These are phyloP conservation scores for Nothophytophthora sp. DNA, from an alignment of 352 stramenopile genomes.

Conservation along the genomic window DNA sequence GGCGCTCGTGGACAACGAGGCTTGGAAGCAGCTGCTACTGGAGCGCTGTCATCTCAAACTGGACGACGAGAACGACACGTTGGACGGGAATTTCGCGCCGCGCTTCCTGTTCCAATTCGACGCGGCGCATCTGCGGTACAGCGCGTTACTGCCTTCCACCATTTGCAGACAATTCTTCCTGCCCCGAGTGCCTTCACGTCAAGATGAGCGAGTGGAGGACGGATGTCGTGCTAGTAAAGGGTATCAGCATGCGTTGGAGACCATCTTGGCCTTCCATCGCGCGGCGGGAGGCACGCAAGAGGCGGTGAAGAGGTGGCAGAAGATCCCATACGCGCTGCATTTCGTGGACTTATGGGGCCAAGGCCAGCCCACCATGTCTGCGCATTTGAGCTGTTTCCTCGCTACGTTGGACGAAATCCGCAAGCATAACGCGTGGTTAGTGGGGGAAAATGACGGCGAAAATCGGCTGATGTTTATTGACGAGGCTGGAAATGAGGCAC, in stretches of 20 bases:
- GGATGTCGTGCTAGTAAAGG: constrained; percentile 7
- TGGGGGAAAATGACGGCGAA: background rate
- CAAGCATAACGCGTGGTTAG: constrained; percentile 14
- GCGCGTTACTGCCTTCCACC: constrained; percentile 21
- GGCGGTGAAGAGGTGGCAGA: constrained; percentile 13
- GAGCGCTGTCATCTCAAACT: constrained; percentile 25
- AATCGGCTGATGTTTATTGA: constrained; percentile 2
- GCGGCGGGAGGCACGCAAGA: constrained; percentile 5
- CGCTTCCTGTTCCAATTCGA: constrained; percentile 32
- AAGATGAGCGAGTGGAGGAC: background rate
- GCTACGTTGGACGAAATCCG: constrained; percentile 25
- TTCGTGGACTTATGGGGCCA: constrained; percentile 25
- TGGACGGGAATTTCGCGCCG: constrained; percentile 26
- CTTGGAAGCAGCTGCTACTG: constrained; percentile 34
- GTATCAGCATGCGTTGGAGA: constrained; percentile 19
- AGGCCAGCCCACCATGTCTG: constrained; percentile 14
- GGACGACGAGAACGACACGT: constrained; percentile 25
- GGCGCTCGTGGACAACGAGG: constrained; percentile 28
- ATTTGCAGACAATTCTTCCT: constrained; percentile 31
- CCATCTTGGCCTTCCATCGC: constrained; percentile 14
- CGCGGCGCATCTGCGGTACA: constrained; percentile 25
- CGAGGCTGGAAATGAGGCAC: constrained; percentile 6
- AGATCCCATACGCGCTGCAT: constrained; percentile 24
- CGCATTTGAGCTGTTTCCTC: constrained; percentile 23
- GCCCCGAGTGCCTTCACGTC: constrained; percentile 7